Evolutionary conservation across 148 eudicot genomes (phyloP).

Genomic region (Heliamphora exappendiculata): DNA sequence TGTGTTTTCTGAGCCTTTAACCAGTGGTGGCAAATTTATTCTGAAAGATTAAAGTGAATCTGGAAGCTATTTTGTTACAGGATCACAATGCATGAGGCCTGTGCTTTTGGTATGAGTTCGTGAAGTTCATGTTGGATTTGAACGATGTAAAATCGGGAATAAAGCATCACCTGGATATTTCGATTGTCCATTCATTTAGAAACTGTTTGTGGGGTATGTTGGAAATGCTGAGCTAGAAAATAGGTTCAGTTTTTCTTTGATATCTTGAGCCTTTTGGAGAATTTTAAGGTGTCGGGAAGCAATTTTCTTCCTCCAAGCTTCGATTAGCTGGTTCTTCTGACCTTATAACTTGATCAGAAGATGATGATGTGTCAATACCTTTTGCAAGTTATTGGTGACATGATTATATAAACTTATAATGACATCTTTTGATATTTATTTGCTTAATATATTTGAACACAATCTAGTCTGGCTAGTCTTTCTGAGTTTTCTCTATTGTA

Average conservation of each 20-base stretch:
- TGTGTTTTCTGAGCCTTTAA: background rate
- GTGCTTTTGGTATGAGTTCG: background rate
- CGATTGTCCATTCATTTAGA: background rate
- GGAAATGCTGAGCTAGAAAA: background rate
- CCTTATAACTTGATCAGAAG: background rate
- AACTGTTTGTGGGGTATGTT: no score
- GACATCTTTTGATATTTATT: background rate
- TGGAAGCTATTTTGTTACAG: background rate
- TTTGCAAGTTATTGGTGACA: background rate
- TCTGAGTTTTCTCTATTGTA: background rate
- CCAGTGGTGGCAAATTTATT: background rate
- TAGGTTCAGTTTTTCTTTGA: background rate
- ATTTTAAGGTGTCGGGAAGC: background rate
- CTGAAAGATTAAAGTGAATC: background rate
- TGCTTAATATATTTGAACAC: background rate
- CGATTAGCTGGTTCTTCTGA: background rate
- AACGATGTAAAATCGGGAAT: background rate
- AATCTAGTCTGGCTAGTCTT: background rate
- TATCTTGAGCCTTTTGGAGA: background rate
- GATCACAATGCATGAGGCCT: background rate
- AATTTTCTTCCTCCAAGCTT: background rate
- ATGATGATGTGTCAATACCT: background rate
- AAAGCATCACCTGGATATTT: background rate
- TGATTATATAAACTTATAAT: background rate
- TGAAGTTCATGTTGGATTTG: background rate